Conservation (phyloP, 2,329 filamentous ascomycete species). For the Pseudonectria buxi region DNA sequence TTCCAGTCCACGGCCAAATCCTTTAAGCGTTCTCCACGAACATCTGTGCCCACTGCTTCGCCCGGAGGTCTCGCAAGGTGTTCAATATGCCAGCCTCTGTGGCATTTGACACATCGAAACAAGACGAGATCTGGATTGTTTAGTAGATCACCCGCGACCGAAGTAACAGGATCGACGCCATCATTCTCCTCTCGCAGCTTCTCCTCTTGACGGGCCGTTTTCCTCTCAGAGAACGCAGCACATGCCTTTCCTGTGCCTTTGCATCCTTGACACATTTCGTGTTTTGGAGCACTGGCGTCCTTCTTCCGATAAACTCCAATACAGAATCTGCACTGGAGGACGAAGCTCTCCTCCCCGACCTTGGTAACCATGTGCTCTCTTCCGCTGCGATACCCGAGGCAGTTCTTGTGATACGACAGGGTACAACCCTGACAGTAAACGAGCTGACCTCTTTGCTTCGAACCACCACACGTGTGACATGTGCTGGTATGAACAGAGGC, state of each 20-base stretch:
- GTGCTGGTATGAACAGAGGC: slow-evolving; percentile 57
- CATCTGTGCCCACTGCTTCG: slow-evolving; percentile 27
- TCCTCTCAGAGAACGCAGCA: slow-evolving; percentile 63
- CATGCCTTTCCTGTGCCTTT: slow-evolving; percentile 61
- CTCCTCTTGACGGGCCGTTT: slow-evolving; percentile 75
- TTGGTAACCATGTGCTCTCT: slow-evolving; percentile 92
- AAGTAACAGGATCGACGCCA: slow-evolving; percentile 68
- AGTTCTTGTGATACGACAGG: slow-evolving; percentile 72
- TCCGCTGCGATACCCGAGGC: slow-evolving; percentile 64
- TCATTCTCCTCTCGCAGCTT: slow-evolving; percentile 71
- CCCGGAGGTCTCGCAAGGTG: slow-evolving; percentile 58
- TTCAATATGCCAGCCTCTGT: slow-evolving; percentile 73
- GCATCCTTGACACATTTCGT: slow-evolving; percentile 68
- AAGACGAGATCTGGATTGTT: slow-evolving; percentile 73
- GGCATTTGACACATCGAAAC: slow-evolving; percentile 75
- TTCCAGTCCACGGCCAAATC: slow-evolving; percentile 72
- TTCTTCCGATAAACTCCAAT: slow-evolving; percentile 62
- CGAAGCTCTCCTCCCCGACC: slow-evolving; percentile 65
- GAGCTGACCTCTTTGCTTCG: slow-evolving; percentile 53
- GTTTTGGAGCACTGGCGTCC: slow-evolving; percentile 61
- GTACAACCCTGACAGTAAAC: slow-evolving; percentile 91
- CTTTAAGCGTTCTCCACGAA: slow-evolving; percentile 48
- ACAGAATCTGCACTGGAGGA: slow-evolving; percentile 86
- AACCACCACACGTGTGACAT: slow-evolving; percentile 62
- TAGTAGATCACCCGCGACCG: slow-evolving; percentile 55